Evolutionary conservation across 73 alveolate species (phyloP).

Genomic region (Stentor roeselii): DNA sequence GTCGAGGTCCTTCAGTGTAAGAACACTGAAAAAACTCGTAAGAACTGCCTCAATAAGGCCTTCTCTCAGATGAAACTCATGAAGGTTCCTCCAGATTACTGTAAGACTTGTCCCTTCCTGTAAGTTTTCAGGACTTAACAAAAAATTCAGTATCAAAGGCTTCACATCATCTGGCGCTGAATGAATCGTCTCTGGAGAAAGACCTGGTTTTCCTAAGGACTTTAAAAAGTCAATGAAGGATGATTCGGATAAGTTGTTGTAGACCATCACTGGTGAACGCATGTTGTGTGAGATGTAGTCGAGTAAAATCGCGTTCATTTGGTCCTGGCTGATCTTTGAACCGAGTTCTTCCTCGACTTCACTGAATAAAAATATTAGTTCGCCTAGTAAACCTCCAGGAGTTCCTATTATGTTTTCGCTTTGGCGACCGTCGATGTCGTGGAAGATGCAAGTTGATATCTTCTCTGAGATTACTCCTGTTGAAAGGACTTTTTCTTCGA

Average conservation of each 20-base stretch:
- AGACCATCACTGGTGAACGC: background rate
- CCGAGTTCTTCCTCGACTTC: slow-evolving; percentile 18
- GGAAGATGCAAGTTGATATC: background rate
- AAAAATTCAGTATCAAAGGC: background rate
- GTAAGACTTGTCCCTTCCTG: slow-evolving; percentile 2
- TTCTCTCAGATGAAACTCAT: slow-evolving; percentile 21
- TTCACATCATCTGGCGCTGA: slow-evolving; percentile 1
- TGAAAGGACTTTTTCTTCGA: slow-evolving; percentile 1
- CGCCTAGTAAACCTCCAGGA: slow-evolving; percentile 30
- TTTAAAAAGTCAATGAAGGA: background rate
- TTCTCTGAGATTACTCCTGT: slow-evolving; percentile 11
- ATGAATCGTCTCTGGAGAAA: slow-evolving; percentile 35
- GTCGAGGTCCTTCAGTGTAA: slow-evolving; percentile 39
- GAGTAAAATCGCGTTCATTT: background rate
- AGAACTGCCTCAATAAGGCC: slow-evolving; percentile 17
- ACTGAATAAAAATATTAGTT: background rate
- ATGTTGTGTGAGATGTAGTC: background rate
- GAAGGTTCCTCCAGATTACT: background rate
- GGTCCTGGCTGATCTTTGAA: background rate
- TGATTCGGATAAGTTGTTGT: background rate
- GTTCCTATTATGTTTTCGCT: slow-evolving; percentile 20
- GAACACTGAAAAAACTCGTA: slow-evolving; percentile 1
- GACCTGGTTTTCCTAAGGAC: slow-evolving; percentile 25
- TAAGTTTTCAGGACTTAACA: background rate
- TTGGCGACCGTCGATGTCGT: slow-evolving; percentile 20